Conservation (phyloP, 2,329 filamentous ascomycete genomes). For the Aspergillus uvarum region DNA sequence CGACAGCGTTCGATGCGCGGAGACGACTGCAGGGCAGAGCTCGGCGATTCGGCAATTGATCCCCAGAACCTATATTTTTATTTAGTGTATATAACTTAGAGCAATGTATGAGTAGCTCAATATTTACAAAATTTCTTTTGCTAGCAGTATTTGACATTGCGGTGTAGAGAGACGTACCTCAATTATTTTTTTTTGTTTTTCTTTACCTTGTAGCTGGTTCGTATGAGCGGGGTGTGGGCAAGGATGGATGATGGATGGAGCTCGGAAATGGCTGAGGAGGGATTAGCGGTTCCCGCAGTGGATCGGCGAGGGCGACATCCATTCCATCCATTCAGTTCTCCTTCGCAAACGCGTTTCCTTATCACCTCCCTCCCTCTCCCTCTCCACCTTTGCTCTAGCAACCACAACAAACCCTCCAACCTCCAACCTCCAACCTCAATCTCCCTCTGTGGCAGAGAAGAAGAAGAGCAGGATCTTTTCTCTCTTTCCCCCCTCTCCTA, state of each 20-base stretch:
- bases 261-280: too few relatives aligned
- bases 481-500: background rate
- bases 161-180: background rate
- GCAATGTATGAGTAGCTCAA: background rate
- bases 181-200: background rate
- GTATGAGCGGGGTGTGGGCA: background rate
- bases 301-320: background rate
- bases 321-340: background rate
- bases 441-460: background rate
- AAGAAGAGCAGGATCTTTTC: conserved; percentile 21
- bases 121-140: too few relatives aligned
- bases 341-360: background rate
- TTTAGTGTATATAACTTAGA: background rate
- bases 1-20: background rate
- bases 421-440: background rate
- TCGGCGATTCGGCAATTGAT: background rate
- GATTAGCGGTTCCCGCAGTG: background rate
- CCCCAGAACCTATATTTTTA: background rate
- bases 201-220: background rate
- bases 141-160: background rate
- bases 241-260: too few relatives aligned
- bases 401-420: conserved; percentile 7
- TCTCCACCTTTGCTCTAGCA: background rate
- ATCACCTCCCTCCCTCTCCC: background rate
- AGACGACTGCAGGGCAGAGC: background rate